Base-by-base conservation (phyloP, 139 green algal genomes). In the Gonium pectorale region DNA sequence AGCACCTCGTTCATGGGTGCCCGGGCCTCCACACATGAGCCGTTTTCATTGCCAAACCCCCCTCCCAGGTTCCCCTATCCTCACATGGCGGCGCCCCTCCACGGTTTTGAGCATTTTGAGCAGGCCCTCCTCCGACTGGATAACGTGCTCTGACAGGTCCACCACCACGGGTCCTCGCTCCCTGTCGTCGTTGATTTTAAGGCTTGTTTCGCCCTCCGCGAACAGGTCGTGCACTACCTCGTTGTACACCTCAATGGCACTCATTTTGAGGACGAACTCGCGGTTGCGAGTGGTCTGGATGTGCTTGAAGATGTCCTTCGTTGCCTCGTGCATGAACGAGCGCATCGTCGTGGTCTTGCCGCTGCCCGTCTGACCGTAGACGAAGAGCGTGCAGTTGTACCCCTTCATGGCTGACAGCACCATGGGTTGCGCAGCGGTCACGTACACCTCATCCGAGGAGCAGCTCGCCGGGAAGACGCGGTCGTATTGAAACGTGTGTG, bases 181-280 rank as follows among this genome's bases (percentile, higher is more conserved):
- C 27, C 87, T 88, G 74, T 94, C 90, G 52, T 95, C 92, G 68
- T 86, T 70, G 33, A 95, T 60, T 29, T 81, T 83, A 4, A 92
- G 70, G 44, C 49, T 81, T 24, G 88, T 81, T 49, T 79, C 87
- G 8, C 54, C 75, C 17, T 90, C 87, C 0, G 73, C 80, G 49
- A 93, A 75, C 54, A 95, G 40, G 75, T 94, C 90, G 7, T 87
- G 75, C 8, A 95, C 89, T 5, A 90, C 75, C 82, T 96, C 93
- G 52, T 95, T 95, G 81, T 96, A 96, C 22, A 96, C 93, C 72
- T 96, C 93, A 21, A 94, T 80, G 13, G 91, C 93, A 21, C 89
- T 90, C 72, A 88, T 67, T 7, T 64, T 56, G 26, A 94, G 67
- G 44, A 91, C 80, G 44, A 90, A 94, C 54, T 93, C 92, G 8